Evolutionary conservation across 2,329 filamentous ascomycete genomes (phyloP).

Genomic region (Sporothrix brunneoviolacea): DNA sequence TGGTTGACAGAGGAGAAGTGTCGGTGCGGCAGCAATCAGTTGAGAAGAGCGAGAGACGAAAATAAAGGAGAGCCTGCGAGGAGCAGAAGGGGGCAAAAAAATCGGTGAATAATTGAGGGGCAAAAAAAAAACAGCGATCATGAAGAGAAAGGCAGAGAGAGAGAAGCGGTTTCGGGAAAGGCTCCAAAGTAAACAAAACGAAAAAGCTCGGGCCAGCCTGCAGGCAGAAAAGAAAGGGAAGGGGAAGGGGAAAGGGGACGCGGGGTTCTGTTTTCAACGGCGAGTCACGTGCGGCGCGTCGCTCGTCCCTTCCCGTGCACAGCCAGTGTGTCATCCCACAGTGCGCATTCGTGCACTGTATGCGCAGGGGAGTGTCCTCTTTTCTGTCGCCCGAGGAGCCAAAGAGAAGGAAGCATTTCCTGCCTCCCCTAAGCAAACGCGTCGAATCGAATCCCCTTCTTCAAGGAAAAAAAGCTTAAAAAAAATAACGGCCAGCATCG

Average conservation of each 20-base stretch:
- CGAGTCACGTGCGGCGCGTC: conserved; percentile 3
- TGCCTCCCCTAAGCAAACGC: conserved; percentile 7
- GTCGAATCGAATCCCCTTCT: neutral
- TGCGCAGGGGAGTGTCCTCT: neutral
- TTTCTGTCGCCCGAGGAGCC: neutral
- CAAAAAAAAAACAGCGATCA: conserved; percentile 1
- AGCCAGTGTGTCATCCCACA: too few relatives aligned
- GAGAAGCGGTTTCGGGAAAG: conserved; percentile 12
- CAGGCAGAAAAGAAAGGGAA: too few relatives aligned
- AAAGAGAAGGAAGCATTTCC: neutral
- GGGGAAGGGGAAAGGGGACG: neutral
- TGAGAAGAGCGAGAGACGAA: neutral
- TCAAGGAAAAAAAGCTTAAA: neutral
- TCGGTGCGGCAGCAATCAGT: too few relatives aligned
- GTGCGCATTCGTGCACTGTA: neutral
- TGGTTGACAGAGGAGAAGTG: neutral
- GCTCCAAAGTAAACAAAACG: conserved; percentile 21
- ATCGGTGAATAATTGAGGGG: conserved; percentile 6
- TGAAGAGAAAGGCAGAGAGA: neutral
- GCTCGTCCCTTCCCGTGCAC: neutral
- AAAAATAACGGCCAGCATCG: neutral
- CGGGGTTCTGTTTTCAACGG: neutral
- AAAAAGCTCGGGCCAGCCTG: conserved; percentile 18
- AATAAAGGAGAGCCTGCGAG: neutral
- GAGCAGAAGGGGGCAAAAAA: neutral